phyloP scores from a whole-genome alignment of 2,329 filamentous ascomycete genomes.

The Arthrobotrys entomopaga region DNA sequence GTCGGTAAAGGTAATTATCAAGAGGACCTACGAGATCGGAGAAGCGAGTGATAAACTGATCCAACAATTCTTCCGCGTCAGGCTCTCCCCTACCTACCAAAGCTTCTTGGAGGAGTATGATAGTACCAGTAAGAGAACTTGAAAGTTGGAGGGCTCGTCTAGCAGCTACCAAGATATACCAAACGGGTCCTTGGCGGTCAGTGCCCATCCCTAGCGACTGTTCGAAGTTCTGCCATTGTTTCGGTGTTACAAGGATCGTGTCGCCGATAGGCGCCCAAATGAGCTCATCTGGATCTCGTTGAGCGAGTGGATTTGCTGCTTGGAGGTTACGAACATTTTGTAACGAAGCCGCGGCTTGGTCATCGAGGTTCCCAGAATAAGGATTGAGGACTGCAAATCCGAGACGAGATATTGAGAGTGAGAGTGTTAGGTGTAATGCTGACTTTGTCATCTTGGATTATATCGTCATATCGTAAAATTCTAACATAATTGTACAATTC shows the following conservation, averaged over 20 bases:
- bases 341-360: neutral
- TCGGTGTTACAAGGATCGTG: neutral
- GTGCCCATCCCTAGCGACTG: neutral
- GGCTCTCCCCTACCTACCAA: conserved; percentile 2
- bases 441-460: neutral
- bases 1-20: conserved; percentile 13
- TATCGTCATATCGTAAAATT: neutral
- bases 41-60: conserved; percentile 4
- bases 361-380: neutral
- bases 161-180: conserved; percentile 4
- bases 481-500: no score
- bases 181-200: conserved; percentile 3
- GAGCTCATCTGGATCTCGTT: conserved; percentile 2
- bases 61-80: neutral
- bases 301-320: neutral
- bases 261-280: conserved; percentile 18
- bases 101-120: conserved; percentile 1
- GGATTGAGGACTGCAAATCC: neutral
- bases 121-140: neutral
- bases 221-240: conserved; percentile 17
- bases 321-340: conserved; percentile 12
- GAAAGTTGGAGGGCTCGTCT: conserved; percentile 14
- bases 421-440: neutral
- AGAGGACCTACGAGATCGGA: neutral
- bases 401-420: neutral